Percentiles rank a stretch among this genome's conserved stretches.
These are phyloP conservation scores for Colletotrichum sp. DNA, from an alignment of 2,329 filamentous ascomycete genomes.

Conservation along the genomic window DNA sequence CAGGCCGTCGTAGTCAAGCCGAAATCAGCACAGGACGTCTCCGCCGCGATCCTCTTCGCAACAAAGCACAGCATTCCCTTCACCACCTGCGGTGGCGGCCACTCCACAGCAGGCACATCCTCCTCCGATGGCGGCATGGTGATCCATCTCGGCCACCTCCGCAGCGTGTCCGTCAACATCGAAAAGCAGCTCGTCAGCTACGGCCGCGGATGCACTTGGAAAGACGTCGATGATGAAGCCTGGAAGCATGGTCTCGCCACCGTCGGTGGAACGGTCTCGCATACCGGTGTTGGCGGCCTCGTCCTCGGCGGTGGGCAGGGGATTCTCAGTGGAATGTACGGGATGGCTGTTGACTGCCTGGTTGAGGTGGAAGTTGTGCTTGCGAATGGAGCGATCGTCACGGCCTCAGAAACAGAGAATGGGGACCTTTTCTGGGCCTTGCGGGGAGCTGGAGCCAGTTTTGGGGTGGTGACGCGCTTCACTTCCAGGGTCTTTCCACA, in stretches of 20 bases:
- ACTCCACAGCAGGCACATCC: constrained; percentile 57
- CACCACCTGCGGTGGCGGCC: constrained; percentile 60
- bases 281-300: constrained; percentile 66
- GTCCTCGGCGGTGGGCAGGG: constrained; percentile 65
- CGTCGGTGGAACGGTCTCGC: constrained; percentile 66
- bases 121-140: constrained; percentile 57
- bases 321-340: constrained; percentile 57
- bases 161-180: constrained; percentile 51
- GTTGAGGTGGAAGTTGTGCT: constrained; percentile 43
- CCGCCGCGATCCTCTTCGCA: constrained; percentile 48
- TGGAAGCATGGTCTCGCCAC: constrained; percentile 58
- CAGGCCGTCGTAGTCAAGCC: constrained; percentile 52
- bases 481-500: constrained; percentile 36
- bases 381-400: constrained; percentile 39
- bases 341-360: constrained; percentile 51
- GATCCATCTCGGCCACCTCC: constrained; percentile 59
- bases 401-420: constrained; percentile 47
- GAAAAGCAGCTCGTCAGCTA: constrained; percentile 49
- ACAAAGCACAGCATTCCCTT: constrained; percentile 49
- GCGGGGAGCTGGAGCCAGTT: constrained; percentile 44
- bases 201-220: constrained; percentile 58
- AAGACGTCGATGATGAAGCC: constrained; percentile 57
- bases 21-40: constrained; percentile 42
- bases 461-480: constrained; percentile 47
- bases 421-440: constrained; percentile 46